Percentiles rank a stretch among this genome's conserved stretches.
Evolutionary conservation across 176 grass and related monocot species (phyloP).

Genomic region (Stipa capillata): DNA sequence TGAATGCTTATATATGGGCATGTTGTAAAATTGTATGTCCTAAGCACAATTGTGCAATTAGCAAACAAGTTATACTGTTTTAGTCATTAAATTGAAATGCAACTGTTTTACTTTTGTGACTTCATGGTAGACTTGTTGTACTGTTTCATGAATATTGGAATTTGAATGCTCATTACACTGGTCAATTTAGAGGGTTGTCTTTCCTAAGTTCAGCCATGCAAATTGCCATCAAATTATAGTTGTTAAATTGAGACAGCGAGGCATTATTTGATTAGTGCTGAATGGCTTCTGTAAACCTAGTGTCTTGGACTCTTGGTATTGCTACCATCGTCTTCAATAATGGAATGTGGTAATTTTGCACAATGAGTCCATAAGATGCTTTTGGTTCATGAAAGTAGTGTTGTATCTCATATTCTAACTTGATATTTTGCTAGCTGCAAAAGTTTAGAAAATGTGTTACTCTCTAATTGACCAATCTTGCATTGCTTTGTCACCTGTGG

Average conservation of each 20-base stretch:
- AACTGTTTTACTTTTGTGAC: background rate
- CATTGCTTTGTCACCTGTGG: background rate
- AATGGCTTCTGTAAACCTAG: background rate
- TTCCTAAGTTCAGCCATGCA: background rate
- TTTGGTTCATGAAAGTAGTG: background rate
- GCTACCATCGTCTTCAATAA: background rate
- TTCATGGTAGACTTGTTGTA: background rate
- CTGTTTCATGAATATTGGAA: background rate
- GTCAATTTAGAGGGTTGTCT: background rate
- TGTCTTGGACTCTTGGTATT: background rate
- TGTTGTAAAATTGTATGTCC: background rate
- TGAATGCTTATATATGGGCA: background rate
- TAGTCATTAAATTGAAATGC: background rate
- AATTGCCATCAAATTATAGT: background rate
- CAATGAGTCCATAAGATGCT: background rate
- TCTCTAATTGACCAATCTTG: background rate
- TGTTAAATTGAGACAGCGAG: background rate
- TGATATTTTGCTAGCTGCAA: background rate
- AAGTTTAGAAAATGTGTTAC: background rate
- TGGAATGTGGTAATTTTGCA: background rate
- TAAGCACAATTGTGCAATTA: background rate
- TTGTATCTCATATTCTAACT: background rate
- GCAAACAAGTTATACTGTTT: background rate
- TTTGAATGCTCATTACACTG: background rate
- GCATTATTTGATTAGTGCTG: background rate